These are phyloP conservation scores for Thermochaetoides thermophila DNA, from an alignment of 495 filamentous ascomycete genomes.

Conservation along the genomic window DNA sequence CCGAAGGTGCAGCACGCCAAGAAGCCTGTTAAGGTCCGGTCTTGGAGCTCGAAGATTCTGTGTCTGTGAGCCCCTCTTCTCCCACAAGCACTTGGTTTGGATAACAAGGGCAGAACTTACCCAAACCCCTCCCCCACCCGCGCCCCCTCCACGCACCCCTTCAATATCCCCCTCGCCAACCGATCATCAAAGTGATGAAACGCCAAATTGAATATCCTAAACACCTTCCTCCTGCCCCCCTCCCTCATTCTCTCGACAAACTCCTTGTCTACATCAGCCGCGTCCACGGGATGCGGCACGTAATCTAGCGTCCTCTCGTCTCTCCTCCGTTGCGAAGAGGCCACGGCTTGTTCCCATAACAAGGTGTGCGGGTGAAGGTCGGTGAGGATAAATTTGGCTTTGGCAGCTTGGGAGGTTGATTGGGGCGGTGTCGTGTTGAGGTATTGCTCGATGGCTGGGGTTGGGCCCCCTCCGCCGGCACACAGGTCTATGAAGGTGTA, in stretches of 20 bases:
- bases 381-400: slow-evolving; percentile 43
- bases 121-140: slow-evolving; percentile 44
- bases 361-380: slow-evolving; percentile 53
- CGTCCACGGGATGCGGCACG: slow-evolving; percentile 45
- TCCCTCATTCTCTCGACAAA: slow-evolving; percentile 25
- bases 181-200: slow-evolving; percentile 66
- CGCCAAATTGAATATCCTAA: slow-evolving; percentile 55
- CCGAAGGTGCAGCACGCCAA: slow-evolving; percentile 40
- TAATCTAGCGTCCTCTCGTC: too few species aligned
- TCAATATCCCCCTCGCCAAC: slow-evolving; percentile 40
- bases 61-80: not conserved
- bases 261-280: slow-evolving; percentile 33
- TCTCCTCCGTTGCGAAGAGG: too few species aligned
- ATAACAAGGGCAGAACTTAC: slow-evolving; percentile 14
- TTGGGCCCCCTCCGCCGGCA: slow-evolving; percentile 57
- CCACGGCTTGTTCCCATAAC: slow-evolving; percentile 41
- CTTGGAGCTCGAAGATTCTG: slow-evolving; percentile 61
- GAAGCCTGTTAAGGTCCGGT: slow-evolving; percentile 37
- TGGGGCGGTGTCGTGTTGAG: slow-evolving; percentile 27
- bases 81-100: not conserved
- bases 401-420: not conserved
- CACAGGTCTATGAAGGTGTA: slow-evolving; percentile 60
- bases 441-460: slow-evolving; percentile 43
- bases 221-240: slow-evolving; percentile 30
- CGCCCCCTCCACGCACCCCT: slow-evolving; percentile 40